Evolutionary conservation across 2,329 filamentous ascomycete genomes (phyloP).

Genomic region (Aureobasidium pullulans): DNA sequence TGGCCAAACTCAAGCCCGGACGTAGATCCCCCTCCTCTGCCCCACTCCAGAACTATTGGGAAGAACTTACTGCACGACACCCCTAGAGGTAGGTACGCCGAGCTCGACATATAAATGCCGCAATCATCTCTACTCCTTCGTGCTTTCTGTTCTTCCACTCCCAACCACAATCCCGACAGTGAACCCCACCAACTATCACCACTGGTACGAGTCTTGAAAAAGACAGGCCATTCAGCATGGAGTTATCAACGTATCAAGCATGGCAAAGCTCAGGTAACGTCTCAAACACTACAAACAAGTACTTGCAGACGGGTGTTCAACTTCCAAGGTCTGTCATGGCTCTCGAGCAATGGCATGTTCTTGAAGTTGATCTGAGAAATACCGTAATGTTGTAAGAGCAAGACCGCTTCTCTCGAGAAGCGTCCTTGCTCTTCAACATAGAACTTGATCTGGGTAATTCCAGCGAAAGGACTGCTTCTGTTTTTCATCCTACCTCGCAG

Average conservation of each 20-base stretch:
- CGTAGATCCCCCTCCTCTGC: not conserved
- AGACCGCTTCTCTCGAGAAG: constrained; percentile 56
- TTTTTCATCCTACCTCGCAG: constrained; percentile 32
- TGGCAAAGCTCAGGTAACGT: constrained; percentile 12
- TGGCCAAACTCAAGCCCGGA: not conserved
- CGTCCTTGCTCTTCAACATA: constrained; percentile 52
- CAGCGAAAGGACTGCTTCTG: constrained; percentile 83
- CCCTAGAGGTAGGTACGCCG: constrained; percentile 9
- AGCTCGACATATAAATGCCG: constrained; percentile 2
- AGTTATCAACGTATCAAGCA: constrained; percentile 7
- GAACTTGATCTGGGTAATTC: constrained; percentile 85
- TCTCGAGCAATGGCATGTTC: not conserved
- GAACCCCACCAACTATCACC: not conserved
- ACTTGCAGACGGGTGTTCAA: constrained; percentile 15
- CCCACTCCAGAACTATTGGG: not conserved
- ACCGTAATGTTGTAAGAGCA: not conserved
- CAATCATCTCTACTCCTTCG: not conserved
- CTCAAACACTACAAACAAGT: constrained; percentile 9
- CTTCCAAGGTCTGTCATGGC: not conserved
- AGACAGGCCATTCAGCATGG: not conserved
- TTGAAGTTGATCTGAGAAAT: constrained; percentile 5
- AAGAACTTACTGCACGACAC: constrained; percentile 1
- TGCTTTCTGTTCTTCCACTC: not conserved
- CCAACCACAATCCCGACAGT: not conserved
- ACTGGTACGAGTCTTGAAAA: not conserved